Conservation (phyloP, 441 rosid species). For the Eruca vesicaria region DNA sequence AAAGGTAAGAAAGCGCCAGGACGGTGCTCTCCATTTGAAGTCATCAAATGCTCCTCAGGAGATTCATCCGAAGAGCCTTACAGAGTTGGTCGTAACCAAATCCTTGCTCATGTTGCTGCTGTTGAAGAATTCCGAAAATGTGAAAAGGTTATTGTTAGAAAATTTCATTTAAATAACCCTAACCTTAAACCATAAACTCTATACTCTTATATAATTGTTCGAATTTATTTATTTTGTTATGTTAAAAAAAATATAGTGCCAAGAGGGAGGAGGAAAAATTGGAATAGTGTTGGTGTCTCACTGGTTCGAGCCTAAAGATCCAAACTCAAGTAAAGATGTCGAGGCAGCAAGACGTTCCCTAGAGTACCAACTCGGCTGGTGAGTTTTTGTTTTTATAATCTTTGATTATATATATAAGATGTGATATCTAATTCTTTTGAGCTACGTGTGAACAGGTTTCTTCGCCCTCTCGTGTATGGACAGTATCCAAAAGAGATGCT, state of each 20-base stretch:
- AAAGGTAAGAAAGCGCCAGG: slow-evolving; percentile 41
- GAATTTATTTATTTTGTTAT: neutral
- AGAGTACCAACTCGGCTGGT: slow-evolving; percentile 68
- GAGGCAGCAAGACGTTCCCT: slow-evolving; percentile 50
- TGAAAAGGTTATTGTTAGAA: slow-evolving; percentile 25
- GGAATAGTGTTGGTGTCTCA: slow-evolving; percentile 52
- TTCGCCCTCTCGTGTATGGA: slow-evolving; percentile 32
- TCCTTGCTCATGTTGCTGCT: slow-evolving; percentile 68
- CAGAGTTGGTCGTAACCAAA: slow-evolving; percentile 44
- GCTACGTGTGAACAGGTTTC: slow-evolving; percentile 26
- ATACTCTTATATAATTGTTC: neutral
- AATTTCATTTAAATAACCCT: neutral
- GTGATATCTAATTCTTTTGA: neutral
- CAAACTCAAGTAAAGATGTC: slow-evolving; percentile 32
- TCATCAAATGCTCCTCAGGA: slow-evolving; percentile 42
- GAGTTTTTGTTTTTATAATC: neutral
- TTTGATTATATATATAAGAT: neutral
- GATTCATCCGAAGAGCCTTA: slow-evolving; percentile 67
- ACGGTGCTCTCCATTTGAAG: slow-evolving; percentile 49
- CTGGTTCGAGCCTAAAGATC: slow-evolving; percentile 55
- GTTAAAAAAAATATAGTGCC: slow-evolving; percentile 14
- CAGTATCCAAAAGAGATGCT: slow-evolving; percentile 29
- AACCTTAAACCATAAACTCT: neutral
- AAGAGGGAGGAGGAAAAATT: slow-evolving; percentile 43
- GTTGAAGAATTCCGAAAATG: slow-evolving; percentile 48